Percentiles rank a stretch among this genome's conserved stretches.
These are phyloP conservation scores for Backusella westeae DNA, from an alignment of 192 early-diverging fungal genomes.

Conservation along the genomic window DNA sequence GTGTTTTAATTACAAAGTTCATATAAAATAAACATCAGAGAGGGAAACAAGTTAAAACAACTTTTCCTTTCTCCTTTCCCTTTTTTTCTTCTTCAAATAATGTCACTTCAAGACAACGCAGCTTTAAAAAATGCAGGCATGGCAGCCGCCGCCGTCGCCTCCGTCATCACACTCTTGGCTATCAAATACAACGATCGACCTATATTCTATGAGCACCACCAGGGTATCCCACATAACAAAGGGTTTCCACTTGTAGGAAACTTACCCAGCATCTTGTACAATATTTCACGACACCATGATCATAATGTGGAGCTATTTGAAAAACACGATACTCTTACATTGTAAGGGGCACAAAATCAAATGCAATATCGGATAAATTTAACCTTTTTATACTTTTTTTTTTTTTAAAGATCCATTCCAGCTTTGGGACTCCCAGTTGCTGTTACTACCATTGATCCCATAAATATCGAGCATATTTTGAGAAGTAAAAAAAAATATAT, in stretches of 20 bases:
- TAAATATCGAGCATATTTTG: no score
- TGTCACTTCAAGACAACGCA: neutral
- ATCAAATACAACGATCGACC: constrained; percentile 26
- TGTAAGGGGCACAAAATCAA: neutral
- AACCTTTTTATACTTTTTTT: no score
- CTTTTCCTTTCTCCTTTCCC: no score
- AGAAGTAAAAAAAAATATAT: no score
- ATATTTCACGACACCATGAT: constrained; percentile 6
- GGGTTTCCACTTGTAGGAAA: constrained; percentile 25
- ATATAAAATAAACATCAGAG: no score
- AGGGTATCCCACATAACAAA: neutral
- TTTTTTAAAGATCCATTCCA: no score
- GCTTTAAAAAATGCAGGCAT: neutral
- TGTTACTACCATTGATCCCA: no score
- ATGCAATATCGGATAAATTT: no score
- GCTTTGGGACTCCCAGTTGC: no score
- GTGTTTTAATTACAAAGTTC: no score
- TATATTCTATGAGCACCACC: constrained; percentile 12
- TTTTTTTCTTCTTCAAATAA: no score
- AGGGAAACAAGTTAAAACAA: no score
- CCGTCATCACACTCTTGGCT: constrained; percentile 1
- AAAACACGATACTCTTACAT: constrained; percentile 9
- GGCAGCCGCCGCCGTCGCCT: neutral
- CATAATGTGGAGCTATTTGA: neutral
- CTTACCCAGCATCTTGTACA: neutral